phyloP scores from a whole-genome alignment of 306 rosid genomes.

The Begonia peltatifolia region DNA sequence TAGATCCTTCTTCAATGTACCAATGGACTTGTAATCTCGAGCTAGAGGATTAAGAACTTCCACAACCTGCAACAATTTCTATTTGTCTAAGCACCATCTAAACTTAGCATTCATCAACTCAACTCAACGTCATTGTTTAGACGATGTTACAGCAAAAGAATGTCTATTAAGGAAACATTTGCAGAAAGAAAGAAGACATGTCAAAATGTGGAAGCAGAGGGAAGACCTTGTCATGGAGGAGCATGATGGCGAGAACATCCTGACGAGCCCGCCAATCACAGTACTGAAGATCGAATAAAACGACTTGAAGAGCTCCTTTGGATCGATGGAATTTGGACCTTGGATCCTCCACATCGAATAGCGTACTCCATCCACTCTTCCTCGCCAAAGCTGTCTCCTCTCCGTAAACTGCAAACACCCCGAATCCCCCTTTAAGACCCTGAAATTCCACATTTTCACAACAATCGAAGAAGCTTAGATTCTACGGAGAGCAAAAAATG shows the following conservation, averaged over 20 bases:
- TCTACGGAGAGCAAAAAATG: too few relatives aligned
- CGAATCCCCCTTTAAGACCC: constrained; percentile 54
- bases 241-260: constrained; percentile 86
- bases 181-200: too few relatives aligned
- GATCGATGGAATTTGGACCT: constrained; percentile 51
- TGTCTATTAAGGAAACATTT: too few relatives aligned
- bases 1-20: constrained; percentile 86
- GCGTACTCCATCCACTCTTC: constrained; percentile 65
- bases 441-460: constrained; percentile 25
- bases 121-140: too few relatives aligned
- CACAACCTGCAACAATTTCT: constrained; percentile 28
- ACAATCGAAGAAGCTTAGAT: too few relatives aligned
- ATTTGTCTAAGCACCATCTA: constrained; percentile 1
- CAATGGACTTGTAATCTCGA: constrained; percentile 76
- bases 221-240: constrained; percentile 84
- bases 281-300: constrained; percentile 67
- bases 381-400: constrained; percentile 42
- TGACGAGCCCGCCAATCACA: constrained; percentile 98
- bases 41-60: constrained; percentile 89
- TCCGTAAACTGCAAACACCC: constrained; percentile 69
- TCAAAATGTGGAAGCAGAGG: too few relatives aligned
- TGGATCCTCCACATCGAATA: constrained; percentile 93
- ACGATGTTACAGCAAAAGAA: too few relatives aligned
- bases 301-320: constrained; percentile 89
- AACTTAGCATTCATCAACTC: too few relatives aligned